Evolutionary conservation across 225 moss, liverwort and hornwort genomes (phyloP), one percentile per base, ranked within the genome.

Genomic region (Marchantia paleacea): DNA sequence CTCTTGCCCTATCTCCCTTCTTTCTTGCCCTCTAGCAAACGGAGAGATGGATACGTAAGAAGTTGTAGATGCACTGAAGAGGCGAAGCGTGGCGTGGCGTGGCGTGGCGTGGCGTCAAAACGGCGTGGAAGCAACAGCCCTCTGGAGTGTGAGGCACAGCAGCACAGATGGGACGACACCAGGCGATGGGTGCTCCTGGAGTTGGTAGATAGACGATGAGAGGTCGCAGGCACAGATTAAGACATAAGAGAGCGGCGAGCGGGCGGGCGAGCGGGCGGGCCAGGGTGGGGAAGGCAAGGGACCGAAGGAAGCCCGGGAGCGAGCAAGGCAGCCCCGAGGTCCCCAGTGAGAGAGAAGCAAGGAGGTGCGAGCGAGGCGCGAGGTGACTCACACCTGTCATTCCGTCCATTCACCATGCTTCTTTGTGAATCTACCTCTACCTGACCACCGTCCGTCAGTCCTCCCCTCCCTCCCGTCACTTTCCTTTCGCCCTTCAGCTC

Each of bases 71-170:
- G 39, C 39, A 39, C 2, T 39, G 39, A 39, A 39, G 47, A 48
- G 14, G 48, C 47, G 70, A 39, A 49, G 70, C 70, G 70, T 70
- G 49, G 7, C 70, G 47, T 70, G 70, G 31, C 70, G 70, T 70
- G 70, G 49, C 47, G 70, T 70, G 50, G 70, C 70, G 70, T 70
- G 49, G 7, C 70, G 47, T 70, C 70, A 48, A 70, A 70, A 49
- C 70, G 70, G 31, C 70, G 70, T 70, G 70, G 49, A 11, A 49
- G 70, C 66, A 66, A 10, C 11, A 66, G 66, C 66, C 28, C 28
- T 26, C 66, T 28, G 13, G 13, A 58, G 58, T 15, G 12, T 58
- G 66, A 12, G 3, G 28, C 10, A 26, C 12, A 29, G 66, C 29
- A 24, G 8, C 19, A 16, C 18, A 24, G 62, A 25, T 14, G 66